These are phyloP conservation scores for Pyrenochaeta sp. DNA, from an alignment of 2,329 filamentous ascomycete genomes.

Conservation along the genomic window DNA sequence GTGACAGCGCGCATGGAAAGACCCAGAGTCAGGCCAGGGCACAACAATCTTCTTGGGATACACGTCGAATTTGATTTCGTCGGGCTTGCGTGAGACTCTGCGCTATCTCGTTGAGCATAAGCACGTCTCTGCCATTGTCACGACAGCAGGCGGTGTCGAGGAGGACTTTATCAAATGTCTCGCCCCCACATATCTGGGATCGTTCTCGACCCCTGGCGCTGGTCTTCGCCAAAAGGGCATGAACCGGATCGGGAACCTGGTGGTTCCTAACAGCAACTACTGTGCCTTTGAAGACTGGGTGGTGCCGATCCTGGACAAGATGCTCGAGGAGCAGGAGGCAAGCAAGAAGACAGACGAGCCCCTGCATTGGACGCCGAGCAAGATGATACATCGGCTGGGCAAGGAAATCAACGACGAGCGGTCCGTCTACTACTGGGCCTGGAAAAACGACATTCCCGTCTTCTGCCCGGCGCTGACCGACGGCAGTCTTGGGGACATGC, in stretches of 20 bases:
- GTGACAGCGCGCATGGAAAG: constrained; percentile 75
- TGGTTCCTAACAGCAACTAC: constrained; percentile 97
- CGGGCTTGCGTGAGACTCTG: constrained; percentile 87
- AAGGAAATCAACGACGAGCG: constrained; percentile 93
- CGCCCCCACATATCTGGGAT: constrained; percentile 89
- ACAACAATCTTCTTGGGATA: constrained; percentile 98
- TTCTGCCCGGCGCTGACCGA: constrained; percentile 97
- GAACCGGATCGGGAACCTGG: constrained; percentile 93
- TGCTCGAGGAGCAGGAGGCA: constrained; percentile 92
- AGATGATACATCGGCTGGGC: constrained; percentile 86
- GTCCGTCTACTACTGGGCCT: constrained; percentile 97
- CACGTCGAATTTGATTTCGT: constrained; percentile 97
- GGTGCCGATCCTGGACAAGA: constrained; percentile 89
- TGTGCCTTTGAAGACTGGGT: constrained; percentile 98
- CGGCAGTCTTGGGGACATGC: constrained; percentile 94
- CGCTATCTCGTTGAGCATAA: constrained; percentile 92
- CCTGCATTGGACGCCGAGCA: constrained; percentile 91
- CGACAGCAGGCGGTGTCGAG: constrained; percentile 92
- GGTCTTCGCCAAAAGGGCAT: constrained; percentile 83
- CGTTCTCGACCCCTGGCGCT: constrained; percentile 79
- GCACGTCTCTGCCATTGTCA: constrained; percentile 92
- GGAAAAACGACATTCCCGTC: constrained; percentile 94
- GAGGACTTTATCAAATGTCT: constrained; percentile 99
- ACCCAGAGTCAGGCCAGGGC: constrained; percentile 77
- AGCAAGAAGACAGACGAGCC: constrained; percentile 71